Conservation (phyloP, 306 rosid species). For the Hippophae gyantsensis region DNA sequence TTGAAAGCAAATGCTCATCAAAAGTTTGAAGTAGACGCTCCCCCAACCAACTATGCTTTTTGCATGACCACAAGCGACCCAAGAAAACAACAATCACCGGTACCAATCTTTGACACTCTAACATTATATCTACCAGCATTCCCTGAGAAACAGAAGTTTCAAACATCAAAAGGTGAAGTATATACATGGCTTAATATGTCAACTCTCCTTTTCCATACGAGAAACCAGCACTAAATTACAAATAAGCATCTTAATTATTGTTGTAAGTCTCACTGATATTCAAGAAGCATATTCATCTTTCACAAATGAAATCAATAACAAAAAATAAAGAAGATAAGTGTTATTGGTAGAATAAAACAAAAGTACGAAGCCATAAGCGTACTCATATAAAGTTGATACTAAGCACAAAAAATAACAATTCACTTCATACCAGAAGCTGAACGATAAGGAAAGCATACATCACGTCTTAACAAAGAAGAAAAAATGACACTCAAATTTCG, state of each 20-base stretch:
- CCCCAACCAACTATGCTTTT: slow-evolving; percentile 78
- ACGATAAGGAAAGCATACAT: no score
- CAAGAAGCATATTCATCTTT: no score
- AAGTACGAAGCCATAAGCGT: no score
- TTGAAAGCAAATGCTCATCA: slow-evolving; percentile 79
- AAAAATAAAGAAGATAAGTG: no score
- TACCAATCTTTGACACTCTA: slow-evolving; percentile 62
- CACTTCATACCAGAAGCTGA: no score
- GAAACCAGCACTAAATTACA: background rate
- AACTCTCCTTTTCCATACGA: background rate
- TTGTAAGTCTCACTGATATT: no score
- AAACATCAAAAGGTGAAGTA: slow-evolving; percentile 6
- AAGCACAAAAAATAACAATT: no score
- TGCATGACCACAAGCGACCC: slow-evolving; percentile 75
- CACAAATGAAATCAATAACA: no score
- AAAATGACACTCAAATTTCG: no score
- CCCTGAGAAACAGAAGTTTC: slow-evolving; percentile 31
- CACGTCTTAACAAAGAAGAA: no score
- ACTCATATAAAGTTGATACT: no score
- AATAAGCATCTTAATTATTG: background rate
- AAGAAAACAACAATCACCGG: slow-evolving; percentile 72
- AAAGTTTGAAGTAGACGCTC: slow-evolving; percentile 82
- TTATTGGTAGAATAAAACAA: no score
- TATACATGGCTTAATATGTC: background rate
- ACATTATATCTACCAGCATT: slow-evolving; percentile 69